Evolutionary conservation across 1,139 yeast species (phyloP).

Genomic region (Geotrichum europaeum): DNA sequence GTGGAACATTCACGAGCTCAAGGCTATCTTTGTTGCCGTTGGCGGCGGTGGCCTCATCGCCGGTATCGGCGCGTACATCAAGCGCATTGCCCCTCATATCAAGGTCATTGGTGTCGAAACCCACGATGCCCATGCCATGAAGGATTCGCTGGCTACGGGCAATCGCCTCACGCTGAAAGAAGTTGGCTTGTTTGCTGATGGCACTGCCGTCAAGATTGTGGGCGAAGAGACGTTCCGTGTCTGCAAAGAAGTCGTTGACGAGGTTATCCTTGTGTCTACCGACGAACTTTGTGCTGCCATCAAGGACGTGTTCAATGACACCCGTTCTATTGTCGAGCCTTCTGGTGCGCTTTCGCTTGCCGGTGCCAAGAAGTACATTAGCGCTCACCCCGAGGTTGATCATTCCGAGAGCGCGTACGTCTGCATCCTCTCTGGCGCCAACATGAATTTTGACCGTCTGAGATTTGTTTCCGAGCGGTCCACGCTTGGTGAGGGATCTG

Average conservation of each 20-base stretch:
- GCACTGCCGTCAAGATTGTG: conserved; percentile 89
- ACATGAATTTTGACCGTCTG: conserved; percentile 93
- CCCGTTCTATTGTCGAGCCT: conserved; percentile 91
- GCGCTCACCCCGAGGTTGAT: conserved; percentile 46
- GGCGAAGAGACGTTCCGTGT: conserved; percentile 91
- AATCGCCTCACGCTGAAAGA: conserved; percentile 51
- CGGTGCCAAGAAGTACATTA: conserved; percentile 79
- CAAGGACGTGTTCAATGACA: conserved; percentile 92
- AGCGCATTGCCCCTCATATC: conserved; percentile 95
- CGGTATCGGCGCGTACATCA: conserved; percentile 83
- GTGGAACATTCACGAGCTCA: conserved; percentile 65
- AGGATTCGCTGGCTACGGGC: conserved; percentile 58
- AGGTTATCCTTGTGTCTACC: conserved; percentile 77
- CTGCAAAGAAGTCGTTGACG: conserved; percentile 75
- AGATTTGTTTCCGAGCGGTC: conserved; percentile 98
- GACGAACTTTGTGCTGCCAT: conserved; percentile 98
- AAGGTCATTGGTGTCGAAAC: conserved; percentile 96
- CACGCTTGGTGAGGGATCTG: conserved; percentile 94
- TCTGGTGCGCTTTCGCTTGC: conserved; percentile 96
- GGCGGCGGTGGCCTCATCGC: conserved; percentile 98
- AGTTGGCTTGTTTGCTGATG: conserved; percentile 99
- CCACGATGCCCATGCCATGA: conserved; percentile 85
- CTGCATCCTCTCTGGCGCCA: conserved; percentile 90
- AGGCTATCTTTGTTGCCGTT: conserved; percentile 85
- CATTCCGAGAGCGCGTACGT: conserved; percentile 60